Base-by-base conservation (phyloP, 2,329 filamentous ascomycete genomes). In the Penicillium sp. region DNA sequence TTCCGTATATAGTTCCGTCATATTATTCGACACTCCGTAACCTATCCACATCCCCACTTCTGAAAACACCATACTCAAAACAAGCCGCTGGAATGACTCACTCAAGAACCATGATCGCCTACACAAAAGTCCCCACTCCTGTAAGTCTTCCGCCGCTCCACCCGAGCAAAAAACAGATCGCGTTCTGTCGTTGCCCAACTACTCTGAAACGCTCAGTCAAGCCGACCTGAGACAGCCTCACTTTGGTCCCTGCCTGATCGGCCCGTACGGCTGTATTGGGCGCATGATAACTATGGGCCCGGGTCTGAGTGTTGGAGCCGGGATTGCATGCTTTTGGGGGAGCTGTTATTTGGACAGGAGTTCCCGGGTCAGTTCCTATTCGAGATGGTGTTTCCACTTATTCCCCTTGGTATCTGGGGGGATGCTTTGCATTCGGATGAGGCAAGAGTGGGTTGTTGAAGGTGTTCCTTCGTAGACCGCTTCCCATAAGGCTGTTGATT, bases 221-320 rank as follows among this genome's bases (percentile, higher is more conserved):
- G 18, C 15, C 10, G 6, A 3, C 3, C 12, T 37, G 32, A 32
- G 46, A 49, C 44, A 57, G 55, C 55, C 55, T 57, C 55, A 57
- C 55, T 57, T 55, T 50, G 24, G 50, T 42, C 42, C 50, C 45
- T 54, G 51, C 54, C 54, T 56, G 52, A 56, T 54, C 33, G 33
- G 33, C 18, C 33, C 20, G 9, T 9, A 37, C 33, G 33, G 8
- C 33, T 37, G 15, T 37, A 15, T 37, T 20, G 33, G 33, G 33
- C 33, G 12, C 33, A 37, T 20, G 33, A 12, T 12, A 23, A 23
- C 20, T 23, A 37, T 37, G 33, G 33, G 33, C 15, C 33, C 33
- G 15, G 18, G 8, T 18, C 15, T 35, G 18, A 13, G 15, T 8
- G 9, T 35, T 10, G 33, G 33, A 35, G 33, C 33, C 33, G 18